Conservation (phyloP, 148 eudicot species). For the Talinum fruticosum region DNA sequence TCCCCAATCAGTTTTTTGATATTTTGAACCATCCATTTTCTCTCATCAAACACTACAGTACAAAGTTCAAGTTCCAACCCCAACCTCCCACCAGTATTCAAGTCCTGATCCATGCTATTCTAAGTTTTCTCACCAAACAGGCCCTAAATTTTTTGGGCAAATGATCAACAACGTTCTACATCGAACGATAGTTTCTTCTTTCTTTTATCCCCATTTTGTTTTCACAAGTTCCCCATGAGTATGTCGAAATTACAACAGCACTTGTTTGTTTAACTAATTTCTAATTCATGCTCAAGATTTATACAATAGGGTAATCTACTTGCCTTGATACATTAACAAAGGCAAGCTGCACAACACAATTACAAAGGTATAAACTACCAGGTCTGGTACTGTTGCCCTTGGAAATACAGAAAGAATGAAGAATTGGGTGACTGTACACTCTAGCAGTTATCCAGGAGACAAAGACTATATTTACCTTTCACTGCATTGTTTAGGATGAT, state of each 20-base stretch:
- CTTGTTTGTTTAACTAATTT: not conserved
- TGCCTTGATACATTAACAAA: not conserved
- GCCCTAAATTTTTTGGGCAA: not conserved
- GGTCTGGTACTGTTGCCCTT: not conserved
- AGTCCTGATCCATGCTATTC: too few relatives aligned
- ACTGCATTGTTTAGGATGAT: not conserved
- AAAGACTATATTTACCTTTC: not conserved
- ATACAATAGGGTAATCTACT: not conserved
- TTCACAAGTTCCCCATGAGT: too few relatives aligned
- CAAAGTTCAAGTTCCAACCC: too few relatives aligned
- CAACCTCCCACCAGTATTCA: too few relatives aligned
- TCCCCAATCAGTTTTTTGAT: too few relatives aligned
- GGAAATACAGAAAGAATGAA: constrained; percentile 24
- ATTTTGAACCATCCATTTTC: too few relatives aligned
- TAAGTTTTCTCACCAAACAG: too few relatives aligned
- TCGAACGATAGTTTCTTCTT: not conserved
- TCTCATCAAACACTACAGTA: too few relatives aligned
- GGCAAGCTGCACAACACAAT: not conserved
- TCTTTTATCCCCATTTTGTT: not conserved
- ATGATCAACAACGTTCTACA: not conserved
- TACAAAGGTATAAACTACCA: not conserved
- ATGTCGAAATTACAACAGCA: not conserved
- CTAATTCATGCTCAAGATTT: not conserved
- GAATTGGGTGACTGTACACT: constrained; percentile 22
- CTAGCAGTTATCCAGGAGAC: too few relatives aligned